These are phyloP conservation scores for Xerocomus brunneocitrinus DNA, from an alignment of 768 basidiomycete genomes.

Conservation along the genomic window DNA sequence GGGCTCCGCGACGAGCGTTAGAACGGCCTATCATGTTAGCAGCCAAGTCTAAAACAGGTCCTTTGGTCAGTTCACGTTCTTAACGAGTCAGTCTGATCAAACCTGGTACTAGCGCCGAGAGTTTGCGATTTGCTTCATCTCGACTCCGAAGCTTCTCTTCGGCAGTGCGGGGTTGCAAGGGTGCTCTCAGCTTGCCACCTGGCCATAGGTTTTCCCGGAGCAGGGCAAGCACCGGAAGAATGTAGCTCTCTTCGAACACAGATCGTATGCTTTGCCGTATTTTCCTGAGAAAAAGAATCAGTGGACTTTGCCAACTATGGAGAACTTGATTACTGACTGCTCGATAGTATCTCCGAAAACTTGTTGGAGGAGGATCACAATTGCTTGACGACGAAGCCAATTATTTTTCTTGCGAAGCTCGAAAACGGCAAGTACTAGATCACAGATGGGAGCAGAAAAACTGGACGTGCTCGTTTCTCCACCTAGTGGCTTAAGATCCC, in stretches of 20 bases:
- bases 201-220: slow-evolving; percentile 84
- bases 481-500: slow-evolving; percentile 74
- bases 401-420: slow-evolving; percentile 95
- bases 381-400: slow-evolving; percentile 93
- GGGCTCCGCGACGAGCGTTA: slow-evolving; percentile 89
- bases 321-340: slow-evolving; percentile 48
- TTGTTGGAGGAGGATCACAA: slow-evolving; percentile 94
- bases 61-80: background rate
- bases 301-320: background rate
- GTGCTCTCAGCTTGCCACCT: slow-evolving; percentile 65
- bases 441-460: slow-evolving; percentile 92
- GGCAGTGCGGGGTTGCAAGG: slow-evolving; percentile 59
- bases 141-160: slow-evolving; percentile 79
- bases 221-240: slow-evolving; percentile 59
- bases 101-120: slow-evolving; percentile 92
- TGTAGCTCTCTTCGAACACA: slow-evolving; percentile 61
- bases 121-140: slow-evolving; percentile 85
- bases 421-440: slow-evolving; percentile 88
- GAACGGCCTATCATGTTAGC: slow-evolving; percentile 98
- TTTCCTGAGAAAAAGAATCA: slow-evolving; percentile 53
- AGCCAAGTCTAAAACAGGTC: slow-evolving; percentile 62
- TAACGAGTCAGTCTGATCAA: slow-evolving; percentile 2
- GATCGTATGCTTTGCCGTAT: slow-evolving; percentile 72
- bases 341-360: slow-evolving; percentile 95
- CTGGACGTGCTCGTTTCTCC: slow-evolving; percentile 86